Evolutionary conservation across 2,329 filamentous ascomycete genomes (phyloP).

Genomic region (Xylariales sp.): DNA sequence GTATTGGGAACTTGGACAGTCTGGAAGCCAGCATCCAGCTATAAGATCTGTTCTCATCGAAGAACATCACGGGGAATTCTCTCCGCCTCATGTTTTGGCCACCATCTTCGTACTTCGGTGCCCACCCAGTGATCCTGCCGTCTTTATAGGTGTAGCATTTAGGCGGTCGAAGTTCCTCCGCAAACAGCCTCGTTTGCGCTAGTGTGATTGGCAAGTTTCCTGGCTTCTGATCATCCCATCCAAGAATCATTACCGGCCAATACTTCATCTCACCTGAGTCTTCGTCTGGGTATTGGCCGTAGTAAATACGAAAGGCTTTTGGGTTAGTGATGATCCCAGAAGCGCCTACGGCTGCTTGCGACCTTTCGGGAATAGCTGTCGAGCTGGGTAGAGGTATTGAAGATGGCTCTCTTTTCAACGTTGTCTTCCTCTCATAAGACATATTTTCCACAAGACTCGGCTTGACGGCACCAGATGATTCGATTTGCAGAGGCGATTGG

Average conservation of each 20-base stretch:
- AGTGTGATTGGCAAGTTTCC: slow-evolving; percentile 26
- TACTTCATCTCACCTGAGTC: slow-evolving; percentile 5
- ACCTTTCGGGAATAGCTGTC: no score
- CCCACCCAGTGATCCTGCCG: slow-evolving; percentile 30
- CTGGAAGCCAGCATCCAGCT: slow-evolving; percentile 18
- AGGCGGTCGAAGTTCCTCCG: slow-evolving; percentile 17
- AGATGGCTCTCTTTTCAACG: no score
- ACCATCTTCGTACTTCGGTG: slow-evolving; percentile 30
- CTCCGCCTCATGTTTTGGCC: slow-evolving; percentile 27
- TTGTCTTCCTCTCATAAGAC: not conserved
- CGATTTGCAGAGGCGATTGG: not conserved
- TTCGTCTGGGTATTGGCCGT: slow-evolving; percentile 23
- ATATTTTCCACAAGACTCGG: no score
- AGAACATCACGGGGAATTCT: slow-evolving; percentile 36
- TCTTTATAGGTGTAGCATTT: slow-evolving; percentile 29
- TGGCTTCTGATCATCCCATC: slow-evolving; percentile 26
- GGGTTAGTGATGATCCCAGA: slow-evolving; percentile 23
- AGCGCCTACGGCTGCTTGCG: no score
- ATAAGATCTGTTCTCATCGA: slow-evolving; percentile 24
- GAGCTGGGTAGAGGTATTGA: no score
- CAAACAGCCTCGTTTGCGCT: slow-evolving; percentile 25
- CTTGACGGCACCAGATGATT: not conserved
- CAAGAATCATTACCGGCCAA: slow-evolving; percentile 33
- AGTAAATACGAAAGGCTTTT: slow-evolving; percentile 29
- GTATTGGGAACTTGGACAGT: slow-evolving; percentile 20